A percentile compares a stretch with the other conserved stretches of the same genome.
phyloP scores from a whole-genome alignment of 2,329 filamentous ascomycete genomes.

The Paracoccidioides brasiliensis region DNA sequence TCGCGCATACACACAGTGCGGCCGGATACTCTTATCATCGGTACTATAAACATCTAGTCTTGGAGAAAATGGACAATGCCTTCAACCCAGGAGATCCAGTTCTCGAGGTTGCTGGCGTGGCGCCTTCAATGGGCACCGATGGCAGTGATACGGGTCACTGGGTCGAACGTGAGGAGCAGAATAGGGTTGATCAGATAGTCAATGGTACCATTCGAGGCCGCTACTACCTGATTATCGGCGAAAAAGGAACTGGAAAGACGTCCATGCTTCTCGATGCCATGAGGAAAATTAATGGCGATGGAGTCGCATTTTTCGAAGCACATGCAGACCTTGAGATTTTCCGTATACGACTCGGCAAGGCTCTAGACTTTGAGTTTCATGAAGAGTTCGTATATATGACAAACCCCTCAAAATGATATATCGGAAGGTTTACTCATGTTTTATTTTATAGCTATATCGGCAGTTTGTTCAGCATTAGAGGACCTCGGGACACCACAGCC shows the following conservation, averaged over 20 bases:
- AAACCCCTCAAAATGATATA: neutral
- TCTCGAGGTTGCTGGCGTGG: constrained; percentile 58
- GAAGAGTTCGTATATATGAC: constrained; percentile 56
- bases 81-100: constrained; percentile 88
- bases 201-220: constrained; percentile 60
- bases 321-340: constrained; percentile 94
- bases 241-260: constrained; percentile 93
- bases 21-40: constrained; percentile 69
- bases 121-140: constrained; percentile 25
- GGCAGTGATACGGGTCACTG: constrained; percentile 49
- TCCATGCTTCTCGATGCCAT: constrained; percentile 95
- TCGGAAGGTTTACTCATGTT: neutral
- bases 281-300: constrained; percentile 79
- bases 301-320: constrained; percentile 89
- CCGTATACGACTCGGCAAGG: constrained; percentile 80
- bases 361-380: constrained; percentile 90
- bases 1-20: constrained; percentile 18
- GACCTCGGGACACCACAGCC: constrained; percentile 81
- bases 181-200: constrained; percentile 69
- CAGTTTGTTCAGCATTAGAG: constrained; percentile 85
- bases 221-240: constrained; percentile 83
- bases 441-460: constrained; percentile 49
- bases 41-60: constrained; percentile 76
- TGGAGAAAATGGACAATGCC: constrained; percentile 85
- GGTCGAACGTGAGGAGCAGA: constrained; percentile 74